These are phyloP conservation scores for Euphorbia schlechtendalii DNA, from an alignment of 441 rosid species.

Conservation along the genomic window DNA sequence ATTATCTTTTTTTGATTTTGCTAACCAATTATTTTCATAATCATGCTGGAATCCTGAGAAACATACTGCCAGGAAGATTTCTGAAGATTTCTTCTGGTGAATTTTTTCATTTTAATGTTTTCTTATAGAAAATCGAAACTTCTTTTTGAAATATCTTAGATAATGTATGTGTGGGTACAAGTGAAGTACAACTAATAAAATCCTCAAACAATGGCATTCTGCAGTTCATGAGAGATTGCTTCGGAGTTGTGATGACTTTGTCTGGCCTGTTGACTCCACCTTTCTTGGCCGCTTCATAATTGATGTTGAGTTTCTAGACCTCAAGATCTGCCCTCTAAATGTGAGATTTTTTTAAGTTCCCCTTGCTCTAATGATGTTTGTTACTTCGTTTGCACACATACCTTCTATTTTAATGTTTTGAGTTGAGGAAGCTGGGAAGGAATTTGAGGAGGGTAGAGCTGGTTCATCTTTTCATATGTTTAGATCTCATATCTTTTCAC, in stretches of 20 bases:
- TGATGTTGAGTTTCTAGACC: constrained; percentile 89
- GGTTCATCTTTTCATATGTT: constrained; percentile 1
- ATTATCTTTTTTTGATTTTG: not conserved
- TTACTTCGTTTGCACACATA: not conserved
- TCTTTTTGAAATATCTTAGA: not conserved
- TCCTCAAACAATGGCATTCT: constrained; percentile 15
- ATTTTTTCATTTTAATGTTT: not conserved
- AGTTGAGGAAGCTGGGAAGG: not conserved
- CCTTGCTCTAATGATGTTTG: not conserved
- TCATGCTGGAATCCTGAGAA: too few relatives aligned
- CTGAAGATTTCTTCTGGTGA: not conserved
- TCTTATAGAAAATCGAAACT: not conserved
- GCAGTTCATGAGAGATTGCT: constrained; percentile 69
- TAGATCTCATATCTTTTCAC: not conserved
- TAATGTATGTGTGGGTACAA: constrained; percentile 1
- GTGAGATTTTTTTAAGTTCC: not conserved
- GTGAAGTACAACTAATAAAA: not conserved
- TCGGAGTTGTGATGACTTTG: constrained; percentile 68
- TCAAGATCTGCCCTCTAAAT: constrained; percentile 44
- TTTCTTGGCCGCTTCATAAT: constrained; percentile 67
- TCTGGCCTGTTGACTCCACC: constrained; percentile 65
- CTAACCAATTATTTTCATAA: not conserved
- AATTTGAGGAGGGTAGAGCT: not conserved
- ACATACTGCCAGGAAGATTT: not conserved
- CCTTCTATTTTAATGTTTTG: not conserved